These are phyloP conservation scores for Colletotrichum sansevieriae DNA, from an alignment of 2,329 filamentous ascomycete genomes.

Conservation along the genomic window DNA sequence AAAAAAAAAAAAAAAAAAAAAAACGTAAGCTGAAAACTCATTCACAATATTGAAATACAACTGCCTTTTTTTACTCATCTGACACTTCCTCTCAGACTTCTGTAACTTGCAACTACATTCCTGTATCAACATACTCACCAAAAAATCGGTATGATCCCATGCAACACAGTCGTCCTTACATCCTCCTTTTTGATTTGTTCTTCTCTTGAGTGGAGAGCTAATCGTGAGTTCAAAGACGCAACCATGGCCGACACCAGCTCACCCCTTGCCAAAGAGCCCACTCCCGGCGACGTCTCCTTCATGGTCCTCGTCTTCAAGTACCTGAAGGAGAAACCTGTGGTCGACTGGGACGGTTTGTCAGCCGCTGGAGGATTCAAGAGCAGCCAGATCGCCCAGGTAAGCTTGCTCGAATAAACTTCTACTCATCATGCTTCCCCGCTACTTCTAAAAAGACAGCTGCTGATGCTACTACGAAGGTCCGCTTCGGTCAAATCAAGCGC, in stretches of 20 bases:
- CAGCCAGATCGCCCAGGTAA: constrained; percentile 59
- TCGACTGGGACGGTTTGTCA: constrained; percentile 64
- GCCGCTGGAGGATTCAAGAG: constrained; percentile 58
- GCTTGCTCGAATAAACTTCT: too few species aligned
- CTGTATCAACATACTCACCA: neutral
- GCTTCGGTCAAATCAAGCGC: constrained; percentile 10
- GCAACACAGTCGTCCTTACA: neutral
- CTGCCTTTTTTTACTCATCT: too few species aligned
- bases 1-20: too few species aligned
- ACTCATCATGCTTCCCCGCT: too few species aligned
- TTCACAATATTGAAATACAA: too few species aligned
- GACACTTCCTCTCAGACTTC: too few species aligned
- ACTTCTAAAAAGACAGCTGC: too few species aligned
- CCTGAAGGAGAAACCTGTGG: constrained; percentile 56
- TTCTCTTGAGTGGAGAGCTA: too few species aligned
- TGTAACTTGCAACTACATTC: too few species aligned
- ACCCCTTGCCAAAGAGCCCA: constrained; percentile 52
- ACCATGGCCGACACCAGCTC: constrained; percentile 48
- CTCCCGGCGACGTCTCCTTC: constrained; percentile 56
- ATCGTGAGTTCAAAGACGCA: neutral
- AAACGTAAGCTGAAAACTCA: too few species aligned
- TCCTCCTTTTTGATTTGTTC: too few species aligned
- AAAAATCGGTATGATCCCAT: neutral
- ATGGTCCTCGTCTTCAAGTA: constrained; percentile 61
- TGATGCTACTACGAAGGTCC: too few species aligned